Base-by-base conservation (phyloP, 768 basidiomycete species). In the Pulveroboletus sp. region DNA sequence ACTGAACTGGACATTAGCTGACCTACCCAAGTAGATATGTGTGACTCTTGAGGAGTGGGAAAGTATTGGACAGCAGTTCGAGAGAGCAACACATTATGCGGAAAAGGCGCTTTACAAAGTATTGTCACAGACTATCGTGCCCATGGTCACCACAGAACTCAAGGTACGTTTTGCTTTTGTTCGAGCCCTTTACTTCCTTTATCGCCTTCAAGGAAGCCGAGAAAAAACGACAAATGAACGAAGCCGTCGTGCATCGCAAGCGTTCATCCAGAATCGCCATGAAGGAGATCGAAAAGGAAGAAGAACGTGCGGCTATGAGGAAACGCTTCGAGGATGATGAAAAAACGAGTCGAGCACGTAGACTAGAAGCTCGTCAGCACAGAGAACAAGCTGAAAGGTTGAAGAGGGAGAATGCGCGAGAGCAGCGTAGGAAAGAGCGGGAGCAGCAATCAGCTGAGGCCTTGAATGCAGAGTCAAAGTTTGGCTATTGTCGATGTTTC, bases 261-360 rank as follows among this genome's bases (percentile, higher is more conserved):
- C 85, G 94, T 20, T 95, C 93, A 0, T 90, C 90, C 16, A 87
- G 94, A 27, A 82, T 97, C 49, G 88, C 90, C 4, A 70, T 84
- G 33, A 85, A 82, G 57, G 93, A 95, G 64, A 79, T 72, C 31
- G 90, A 90, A 65, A 82, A 80, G 56, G 87, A 93, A 65, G 82
- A 87, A 53, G 83, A 84, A 19, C 74, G 79, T 31, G 66, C 79
- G 21, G 76, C 78, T 8, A 79, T 80, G n/a, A 71, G 74, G 50
- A 77, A 72, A 57, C 80, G 78, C 51, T 77, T 72, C 3, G 88
- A 91, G 50, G 85, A 83, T 37, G 77, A 78, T 19, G 85, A 86
- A 63, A 86, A 81, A 59, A 73, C 77, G 62, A 75, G 81, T 45
- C 82, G 90, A 20, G 74, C 82, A 17, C 70, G 76, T 56, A 73